Evolutionary conservation across 306 rosid species (phyloP).

Genomic region (Gastrolobium villosum): DNA sequence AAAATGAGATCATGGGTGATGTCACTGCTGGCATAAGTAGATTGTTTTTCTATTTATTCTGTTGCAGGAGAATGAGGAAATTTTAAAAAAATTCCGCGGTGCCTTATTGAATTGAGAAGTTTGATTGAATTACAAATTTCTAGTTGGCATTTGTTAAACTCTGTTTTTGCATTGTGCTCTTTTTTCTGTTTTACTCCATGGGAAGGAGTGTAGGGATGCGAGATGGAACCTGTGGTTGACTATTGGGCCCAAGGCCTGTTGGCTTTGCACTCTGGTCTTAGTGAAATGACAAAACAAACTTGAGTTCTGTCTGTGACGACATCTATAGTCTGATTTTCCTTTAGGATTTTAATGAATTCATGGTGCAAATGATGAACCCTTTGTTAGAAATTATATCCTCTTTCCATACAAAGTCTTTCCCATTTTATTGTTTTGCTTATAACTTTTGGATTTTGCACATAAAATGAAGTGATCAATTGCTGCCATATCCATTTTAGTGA

Average conservation of each 20-base stretch:
- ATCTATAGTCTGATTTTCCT: constrained; percentile 6
- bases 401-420: not conserved
- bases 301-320: not conserved
- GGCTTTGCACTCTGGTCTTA: not conserved
- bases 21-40: not conserved
- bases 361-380: not conserved
- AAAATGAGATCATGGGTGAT: not conserved
- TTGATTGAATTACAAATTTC: constrained; percentile 1
- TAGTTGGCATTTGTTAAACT: constrained; percentile 1
- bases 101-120: not conserved
- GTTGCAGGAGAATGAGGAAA: not conserved
- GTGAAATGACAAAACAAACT: constrained; percentile 25
- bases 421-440: constrained; percentile 12
- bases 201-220: not conserved
- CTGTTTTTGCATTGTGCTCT: not conserved
- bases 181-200: constrained; percentile 3
- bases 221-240: constrained; percentile 23
- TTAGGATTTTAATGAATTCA: constrained; percentile 19
- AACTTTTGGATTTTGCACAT: constrained; percentile 2
- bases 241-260: not conserved
- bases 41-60: not conserved
- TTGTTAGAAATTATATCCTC: not conserved
- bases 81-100: not conserved
- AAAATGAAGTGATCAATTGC: not conserved
- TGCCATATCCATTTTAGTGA: constrained; percentile 2